Evolutionary conservation across 345 rosid genomes (phyloP).

Genomic region (Linum lewisii): DNA sequence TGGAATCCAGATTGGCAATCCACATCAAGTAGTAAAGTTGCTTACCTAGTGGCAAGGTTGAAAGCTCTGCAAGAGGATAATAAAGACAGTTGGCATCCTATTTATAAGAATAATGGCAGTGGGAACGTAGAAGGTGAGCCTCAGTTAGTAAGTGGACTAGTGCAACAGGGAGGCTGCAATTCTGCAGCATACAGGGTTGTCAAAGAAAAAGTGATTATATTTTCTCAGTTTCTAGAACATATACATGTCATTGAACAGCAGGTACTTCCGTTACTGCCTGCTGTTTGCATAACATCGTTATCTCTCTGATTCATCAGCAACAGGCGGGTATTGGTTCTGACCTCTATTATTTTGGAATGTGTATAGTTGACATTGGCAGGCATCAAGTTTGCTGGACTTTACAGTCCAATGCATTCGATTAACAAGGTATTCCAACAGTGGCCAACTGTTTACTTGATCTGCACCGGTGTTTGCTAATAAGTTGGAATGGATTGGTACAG

Average conservation of each 20-base stretch:
- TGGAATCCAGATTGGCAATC: conserved; percentile 99
- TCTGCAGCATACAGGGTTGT: conserved; percentile 22
- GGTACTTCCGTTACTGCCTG: conserved; percentile 30
- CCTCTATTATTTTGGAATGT: neutral
- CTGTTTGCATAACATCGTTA: neutral
- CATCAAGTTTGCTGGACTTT: conserved; percentile 67
- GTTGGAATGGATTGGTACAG: conserved; percentile 28
- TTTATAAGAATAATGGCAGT: conserved; percentile 15
- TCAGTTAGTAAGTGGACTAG: conserved; percentile 6
- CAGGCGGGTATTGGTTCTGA: neutral
- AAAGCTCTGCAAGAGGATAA: conserved; percentile 50
- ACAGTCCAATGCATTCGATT: conserved; percentile 75
- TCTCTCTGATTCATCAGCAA: neutral
- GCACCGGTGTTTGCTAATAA: neutral
- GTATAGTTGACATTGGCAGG: conserved; percentile 64
- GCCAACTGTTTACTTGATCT: neutral
- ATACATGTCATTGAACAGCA: conserved; percentile 80
- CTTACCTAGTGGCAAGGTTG: conserved; percentile 68
- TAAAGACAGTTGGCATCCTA: conserved; percentile 15
- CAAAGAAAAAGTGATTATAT: conserved; percentile 68
- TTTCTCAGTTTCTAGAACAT: conserved; percentile 96
- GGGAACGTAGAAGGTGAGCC: conserved; percentile 7
- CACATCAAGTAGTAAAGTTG: conserved; percentile 87
- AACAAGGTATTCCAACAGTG: conserved; percentile 43
- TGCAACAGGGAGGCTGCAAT: conserved; percentile 14